These are phyloP conservation scores for Colletotrichum sp. DNA, from an alignment of 2,329 filamentous ascomycete genomes.

Conservation along the genomic window DNA sequence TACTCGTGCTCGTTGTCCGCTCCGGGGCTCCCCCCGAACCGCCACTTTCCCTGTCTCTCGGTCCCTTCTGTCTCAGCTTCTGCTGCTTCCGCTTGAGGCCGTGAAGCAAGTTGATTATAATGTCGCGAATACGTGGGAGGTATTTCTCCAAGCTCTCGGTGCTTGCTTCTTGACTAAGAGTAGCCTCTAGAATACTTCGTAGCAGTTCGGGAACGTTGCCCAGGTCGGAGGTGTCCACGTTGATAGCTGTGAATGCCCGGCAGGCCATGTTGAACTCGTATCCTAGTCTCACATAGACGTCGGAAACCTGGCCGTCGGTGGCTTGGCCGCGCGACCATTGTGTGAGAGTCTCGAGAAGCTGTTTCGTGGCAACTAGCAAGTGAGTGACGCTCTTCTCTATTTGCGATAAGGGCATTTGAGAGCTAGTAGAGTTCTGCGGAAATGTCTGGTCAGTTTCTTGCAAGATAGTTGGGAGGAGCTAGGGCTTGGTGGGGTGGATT, in stretches of 20 bases:
- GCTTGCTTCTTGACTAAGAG: constrained; percentile 94
- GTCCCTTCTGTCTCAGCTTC: constrained; percentile 72
- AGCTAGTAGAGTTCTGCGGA: constrained; percentile 46
- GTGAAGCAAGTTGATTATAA: constrained; percentile 97
- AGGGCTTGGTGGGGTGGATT: background rate
- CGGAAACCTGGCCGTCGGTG: constrained; percentile 93
- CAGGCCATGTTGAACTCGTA: constrained; percentile 99
- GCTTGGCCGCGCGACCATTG: constrained; percentile 95
- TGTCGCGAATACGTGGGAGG: constrained; percentile 92
- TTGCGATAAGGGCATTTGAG: constrained; percentile 82
- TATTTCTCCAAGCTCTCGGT: constrained; percentile 93
- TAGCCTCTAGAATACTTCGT: constrained; percentile 91
- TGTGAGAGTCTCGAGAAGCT: constrained; percentile 94
- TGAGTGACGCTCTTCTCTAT: constrained; percentile 99
- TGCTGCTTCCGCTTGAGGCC: constrained; percentile 97
- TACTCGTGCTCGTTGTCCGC: constrained; percentile 64
- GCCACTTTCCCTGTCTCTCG: constrained; percentile 58
- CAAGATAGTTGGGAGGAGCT: background rate
- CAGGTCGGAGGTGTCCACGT: constrained; percentile 91
- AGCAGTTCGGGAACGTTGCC: constrained; percentile 94
- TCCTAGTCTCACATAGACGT: constrained; percentile 95
- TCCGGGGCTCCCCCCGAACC: constrained; percentile 43
- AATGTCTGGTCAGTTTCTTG: constrained; percentile 1
- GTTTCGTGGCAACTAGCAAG: constrained; percentile 95
- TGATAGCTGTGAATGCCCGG: constrained; percentile 94